Evolutionary conservation across 345 rosid genomes (phyloP), one percentile per base, ranked within the genome.

Genomic region (Ceriops decandra): DNA sequence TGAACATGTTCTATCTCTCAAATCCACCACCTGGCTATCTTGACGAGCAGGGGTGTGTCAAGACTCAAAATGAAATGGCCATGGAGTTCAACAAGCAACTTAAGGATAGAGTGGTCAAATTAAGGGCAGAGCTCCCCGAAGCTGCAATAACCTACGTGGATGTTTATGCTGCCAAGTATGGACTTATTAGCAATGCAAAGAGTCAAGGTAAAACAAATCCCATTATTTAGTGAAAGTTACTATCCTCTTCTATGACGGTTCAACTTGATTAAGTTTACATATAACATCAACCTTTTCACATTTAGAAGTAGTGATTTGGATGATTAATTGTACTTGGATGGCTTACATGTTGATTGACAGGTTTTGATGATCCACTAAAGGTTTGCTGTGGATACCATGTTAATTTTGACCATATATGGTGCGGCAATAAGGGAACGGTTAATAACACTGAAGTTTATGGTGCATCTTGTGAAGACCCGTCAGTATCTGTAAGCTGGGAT

Each of bases 71-170:
- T 76, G 84, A 82, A 27, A 85, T 88, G 84, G 89, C 96, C 1
- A 62, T 83, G 7, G 92, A 87, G 85, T 89, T 93, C 73, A 93
- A 93, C 59, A 80, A 68, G 69, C 73, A 84, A 76, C 88, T 91
- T 57, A 88, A 88, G 72, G 88, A 84, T 7, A 82, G 83, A 76
- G 72, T 90, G 6, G 62, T 73, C 69, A 86, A 74, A 54, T 76
- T 88, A 35, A 77, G 92, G 66, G 65, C 62, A 67, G 86, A 89
- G 80, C 89, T 91, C 32, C 86, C 84, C 0, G 68, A 78, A 64
- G 92, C 95, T 49, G 95, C 85, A 17, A 79, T 93, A 52, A 88
- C 93, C 9, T 83, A 83, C n/a, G 92, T 91, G 42, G 97, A 93
- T 78, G 86, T 89, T 33, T 88, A 84, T 66, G 57, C 91, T 68